Evolutionary conservation across 1,139 yeast genomes (phyloP).

Genomic region (Candida neerlandica): DNA sequence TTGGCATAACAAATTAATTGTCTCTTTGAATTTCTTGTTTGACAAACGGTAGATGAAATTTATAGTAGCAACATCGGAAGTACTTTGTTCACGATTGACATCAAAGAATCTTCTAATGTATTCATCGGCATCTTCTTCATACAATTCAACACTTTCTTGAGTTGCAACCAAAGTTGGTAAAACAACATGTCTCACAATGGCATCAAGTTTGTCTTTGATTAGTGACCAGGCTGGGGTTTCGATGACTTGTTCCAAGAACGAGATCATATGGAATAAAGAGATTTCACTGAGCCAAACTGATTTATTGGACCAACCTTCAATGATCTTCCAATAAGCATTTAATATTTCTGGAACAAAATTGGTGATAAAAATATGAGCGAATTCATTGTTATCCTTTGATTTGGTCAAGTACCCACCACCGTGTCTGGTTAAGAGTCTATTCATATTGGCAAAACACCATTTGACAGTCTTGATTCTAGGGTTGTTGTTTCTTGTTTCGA

Average conservation of each 20-base stretch:
- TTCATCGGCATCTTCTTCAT: constrained; percentile 75
- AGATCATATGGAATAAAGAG: constrained; percentile 61
- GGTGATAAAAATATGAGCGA: constrained; percentile 48
- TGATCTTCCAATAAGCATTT: constrained; percentile 58
- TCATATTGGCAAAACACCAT: constrained; percentile 74
- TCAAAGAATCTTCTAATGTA: constrained; percentile 71
- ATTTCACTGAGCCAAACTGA: constrained; percentile 64
- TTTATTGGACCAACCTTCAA: constrained; percentile 60
- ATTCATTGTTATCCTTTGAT: constrained; percentile 36
- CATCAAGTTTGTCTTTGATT: constrained; percentile 58
- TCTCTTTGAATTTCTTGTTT: constrained; percentile 49
- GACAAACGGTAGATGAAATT: constrained; percentile 63
- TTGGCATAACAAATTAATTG: constrained; percentile 43
- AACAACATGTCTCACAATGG: constrained; percentile 59
- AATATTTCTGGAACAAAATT: constrained; percentile 65
- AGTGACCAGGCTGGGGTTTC: constrained; percentile 57
- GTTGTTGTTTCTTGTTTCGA: constrained; percentile 37
- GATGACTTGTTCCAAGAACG: constrained; percentile 64
- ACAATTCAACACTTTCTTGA: constrained; percentile 58
- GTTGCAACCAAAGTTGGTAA: constrained; percentile 64
- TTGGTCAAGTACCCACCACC: constrained; percentile 51
- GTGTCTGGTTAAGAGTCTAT: constrained; percentile 58
- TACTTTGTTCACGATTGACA: constrained; percentile 67
- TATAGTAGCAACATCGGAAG: constrained; percentile 82
- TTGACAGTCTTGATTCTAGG: constrained; percentile 64